Percentiles rank a stretch among this genome's conserved stretches.
These are phyloP conservation scores for Botrytis squamosa DNA, from an alignment of 2,329 filamentous ascomycete species.

Conservation along the genomic window DNA sequence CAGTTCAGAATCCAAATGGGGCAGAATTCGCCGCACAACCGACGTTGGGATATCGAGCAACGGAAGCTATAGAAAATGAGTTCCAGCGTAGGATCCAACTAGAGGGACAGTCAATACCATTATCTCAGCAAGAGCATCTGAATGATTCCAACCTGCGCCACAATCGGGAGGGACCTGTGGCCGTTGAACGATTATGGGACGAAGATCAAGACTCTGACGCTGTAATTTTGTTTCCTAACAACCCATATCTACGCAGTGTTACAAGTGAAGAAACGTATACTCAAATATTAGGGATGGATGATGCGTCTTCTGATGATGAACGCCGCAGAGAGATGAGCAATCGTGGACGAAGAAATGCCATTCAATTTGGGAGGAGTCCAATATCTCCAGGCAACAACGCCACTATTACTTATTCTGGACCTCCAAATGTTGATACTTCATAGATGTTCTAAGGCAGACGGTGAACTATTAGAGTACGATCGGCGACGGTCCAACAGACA, in stretches of 20 bases:
- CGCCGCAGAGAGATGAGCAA: not conserved
- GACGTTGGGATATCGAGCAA: fast-evolving
- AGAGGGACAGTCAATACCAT: not conserved
- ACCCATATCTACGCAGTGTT: not conserved
- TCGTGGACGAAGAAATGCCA: not conserved
- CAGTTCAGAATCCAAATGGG: not conserved
- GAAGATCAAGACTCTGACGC: not conserved
- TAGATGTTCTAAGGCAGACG: not conserved
- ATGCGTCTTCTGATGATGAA: not conserved
- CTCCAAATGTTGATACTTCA: not conserved
- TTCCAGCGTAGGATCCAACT: not conserved
- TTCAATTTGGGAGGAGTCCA: not conserved
- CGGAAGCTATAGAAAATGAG: not conserved
- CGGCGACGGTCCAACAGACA: not conserved
- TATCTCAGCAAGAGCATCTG: not conserved
- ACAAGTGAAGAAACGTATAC: not conserved
- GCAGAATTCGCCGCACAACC: not conserved
- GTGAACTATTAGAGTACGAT: not conserved
- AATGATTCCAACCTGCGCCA: not conserved
- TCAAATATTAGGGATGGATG: not conserved
- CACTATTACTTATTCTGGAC: not conserved
- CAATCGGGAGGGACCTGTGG: not conserved
- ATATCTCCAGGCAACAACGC: not conserved
- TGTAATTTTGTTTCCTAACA: not conserved
- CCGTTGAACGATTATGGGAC: not conserved